A percentile compares a stretch with the other conserved stretches of the same genome.
These are phyloP conservation scores for Thelonectria olida DNA, from an alignment of 2,329 filamentous ascomycete species.

Conservation along the genomic window DNA sequence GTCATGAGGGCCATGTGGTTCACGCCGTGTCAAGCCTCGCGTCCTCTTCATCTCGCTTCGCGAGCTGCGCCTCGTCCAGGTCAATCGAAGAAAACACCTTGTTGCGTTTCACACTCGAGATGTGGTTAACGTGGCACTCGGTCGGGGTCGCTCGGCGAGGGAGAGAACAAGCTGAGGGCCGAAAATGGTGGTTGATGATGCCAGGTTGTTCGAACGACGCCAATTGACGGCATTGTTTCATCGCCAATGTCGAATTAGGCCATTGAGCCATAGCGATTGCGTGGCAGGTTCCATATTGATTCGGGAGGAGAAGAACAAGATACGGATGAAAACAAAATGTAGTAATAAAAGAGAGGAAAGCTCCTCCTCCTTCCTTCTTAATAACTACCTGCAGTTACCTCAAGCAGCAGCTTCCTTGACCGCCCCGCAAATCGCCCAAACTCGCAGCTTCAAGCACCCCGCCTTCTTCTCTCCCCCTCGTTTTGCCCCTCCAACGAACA, in stretches of 20 bases:
- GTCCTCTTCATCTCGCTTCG: conserved; percentile 9
- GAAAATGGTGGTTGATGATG: neutral
- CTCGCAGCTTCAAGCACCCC: conserved; percentile 10
- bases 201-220: neutral
- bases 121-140: conserved; percentile 3
- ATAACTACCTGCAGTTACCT: neutral
- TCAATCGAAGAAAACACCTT: neutral
- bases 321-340: neutral
- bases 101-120: neutral
- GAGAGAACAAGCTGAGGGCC: neutral
- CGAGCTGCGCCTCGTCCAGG: conserved; percentile 2
- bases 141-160: neutral
- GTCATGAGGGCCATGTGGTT: neutral
- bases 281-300: neutral
- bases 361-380: neutral
- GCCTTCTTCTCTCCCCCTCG: conserved; percentile 20
- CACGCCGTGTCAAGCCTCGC: neutral
- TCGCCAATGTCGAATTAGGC: neutral
- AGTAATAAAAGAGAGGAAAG: neutral
- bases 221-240: neutral
- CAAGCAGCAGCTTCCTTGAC: conserved; percentile 14
- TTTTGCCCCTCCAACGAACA: conserved; percentile 15
- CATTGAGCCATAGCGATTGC: neutral
- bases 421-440: conserved; percentile 17
- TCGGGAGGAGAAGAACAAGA: neutral